Conservation (phyloP, 1,139 yeast genomes). For the Geotrichum phurueaensis region DNA sequence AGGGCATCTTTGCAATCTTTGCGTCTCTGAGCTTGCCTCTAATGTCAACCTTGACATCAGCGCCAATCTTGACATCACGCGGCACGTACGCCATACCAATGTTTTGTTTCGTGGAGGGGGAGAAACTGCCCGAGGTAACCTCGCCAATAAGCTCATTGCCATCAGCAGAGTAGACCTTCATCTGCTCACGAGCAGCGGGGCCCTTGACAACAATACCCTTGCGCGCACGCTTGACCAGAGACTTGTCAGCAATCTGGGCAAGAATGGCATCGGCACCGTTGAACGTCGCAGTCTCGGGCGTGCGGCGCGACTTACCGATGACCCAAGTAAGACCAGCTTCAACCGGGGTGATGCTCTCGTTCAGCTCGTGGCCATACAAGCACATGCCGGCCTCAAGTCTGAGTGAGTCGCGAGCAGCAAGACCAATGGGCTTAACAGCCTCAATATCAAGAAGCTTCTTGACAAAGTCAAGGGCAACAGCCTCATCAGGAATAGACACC, state of each 20-base stretch:
- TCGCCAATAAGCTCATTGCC: constrained; percentile 56
- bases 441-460: constrained; percentile 51
- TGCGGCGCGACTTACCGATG: constrained; percentile 73
- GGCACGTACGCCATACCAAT: constrained; percentile 88
- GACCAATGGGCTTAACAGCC: constrained; percentile 77
- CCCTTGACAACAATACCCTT: constrained; percentile 74
- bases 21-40: constrained; percentile 81
- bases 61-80: constrained; percentile 67
- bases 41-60: constrained; percentile 67
- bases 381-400: constrained; percentile 98
- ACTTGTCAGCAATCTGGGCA: constrained; percentile 62
- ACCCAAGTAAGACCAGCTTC: constrained; percentile 89
- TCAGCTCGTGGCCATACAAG: constrained; percentile 86
- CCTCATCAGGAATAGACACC: constrained; percentile 62
- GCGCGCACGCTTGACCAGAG: constrained; percentile 54
- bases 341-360: constrained; percentile 75
- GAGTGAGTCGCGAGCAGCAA: constrained; percentile 94
- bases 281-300: constrained; percentile 45
- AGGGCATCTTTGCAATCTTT: constrained; percentile 71
- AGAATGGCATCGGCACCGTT: constrained; percentile 72
- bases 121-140: constrained; percentile 85
- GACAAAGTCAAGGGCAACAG: constrained; percentile 58
- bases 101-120: constrained; percentile 74
- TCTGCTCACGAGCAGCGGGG: constrained; percentile 90
- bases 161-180: constrained; percentile 53